Evolutionary conservation across 345 rosid genomes (phyloP).

Genomic region (Erodium maritimum): DNA sequence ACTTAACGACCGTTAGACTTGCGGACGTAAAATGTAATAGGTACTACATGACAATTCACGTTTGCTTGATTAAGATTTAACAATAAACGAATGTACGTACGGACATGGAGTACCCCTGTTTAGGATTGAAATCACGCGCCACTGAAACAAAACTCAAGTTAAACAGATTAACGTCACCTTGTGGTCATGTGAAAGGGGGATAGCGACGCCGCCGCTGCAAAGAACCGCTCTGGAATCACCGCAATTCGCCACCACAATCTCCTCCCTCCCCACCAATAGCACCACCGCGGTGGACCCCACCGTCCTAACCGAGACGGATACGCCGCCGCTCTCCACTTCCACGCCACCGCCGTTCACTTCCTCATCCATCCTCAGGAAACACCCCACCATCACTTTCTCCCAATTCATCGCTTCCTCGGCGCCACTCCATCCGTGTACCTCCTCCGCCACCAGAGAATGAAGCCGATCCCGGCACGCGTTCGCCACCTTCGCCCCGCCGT

Average conservation of each 20-base stretch:
- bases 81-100: too few relatives aligned
- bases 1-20: too few relatives aligned
- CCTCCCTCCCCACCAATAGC: constrained; percentile 21
- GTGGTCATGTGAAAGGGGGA: constrained; percentile 25
- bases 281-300: constrained; percentile 35
- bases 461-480: constrained; percentile 16
- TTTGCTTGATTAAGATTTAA: too few relatives aligned
- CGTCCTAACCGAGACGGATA: background rate
- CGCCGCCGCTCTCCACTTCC: constrained; percentile 8
- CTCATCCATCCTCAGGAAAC: constrained; percentile 23
- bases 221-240: constrained; percentile 32
- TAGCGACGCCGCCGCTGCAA: constrained; percentile 16
- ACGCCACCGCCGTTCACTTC: constrained; percentile 17
- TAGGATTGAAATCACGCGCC: too few relatives aligned
- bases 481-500: constrained; percentile 16
- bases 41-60: too few relatives aligned
- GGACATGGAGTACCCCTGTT: too few relatives aligned
- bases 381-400: constrained; percentile 19
- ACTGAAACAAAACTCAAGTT: too few relatives aligned
- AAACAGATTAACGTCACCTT: constrained; percentile 29
- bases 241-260: constrained; percentile 26
- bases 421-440: constrained; percentile 5
- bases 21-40: too few relatives aligned
- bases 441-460: constrained; percentile 19
- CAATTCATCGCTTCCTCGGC: constrained; percentile 1